These are phyloP conservation scores for Aspergillus leporis DNA, from an alignment of 495 filamentous ascomycete species.

Conservation along the genomic window DNA sequence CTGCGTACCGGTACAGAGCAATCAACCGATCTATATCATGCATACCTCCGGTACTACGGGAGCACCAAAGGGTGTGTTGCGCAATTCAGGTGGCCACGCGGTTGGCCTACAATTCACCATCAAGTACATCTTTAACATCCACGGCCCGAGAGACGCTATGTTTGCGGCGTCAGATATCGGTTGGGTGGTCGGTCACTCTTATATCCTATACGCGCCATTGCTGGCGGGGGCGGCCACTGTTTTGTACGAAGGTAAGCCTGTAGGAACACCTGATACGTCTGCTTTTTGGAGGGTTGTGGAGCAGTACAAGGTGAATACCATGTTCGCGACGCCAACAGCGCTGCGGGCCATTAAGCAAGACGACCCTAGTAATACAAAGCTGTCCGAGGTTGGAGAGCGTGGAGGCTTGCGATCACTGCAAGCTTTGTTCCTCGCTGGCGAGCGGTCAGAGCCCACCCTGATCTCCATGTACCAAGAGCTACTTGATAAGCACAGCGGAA, in stretches of 20 bases:
- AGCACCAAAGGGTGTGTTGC: conserved; percentile 92
- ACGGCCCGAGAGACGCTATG: conserved; percentile 68
- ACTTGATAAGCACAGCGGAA: conserved; percentile 22
- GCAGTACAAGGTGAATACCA: conserved; percentile 79
- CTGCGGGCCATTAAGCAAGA: conserved; percentile 81
- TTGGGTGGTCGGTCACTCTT: conserved; percentile 93
- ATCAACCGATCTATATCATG: conserved; percentile 86
- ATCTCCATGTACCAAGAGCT: conserved; percentile 57
- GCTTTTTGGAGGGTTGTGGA: conserved; percentile 92
- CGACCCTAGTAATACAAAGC: conserved; percentile 74
- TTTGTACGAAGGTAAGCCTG: conserved; percentile 88
- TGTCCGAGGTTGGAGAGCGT: conserved; percentile 74
- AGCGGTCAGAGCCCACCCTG: conserved; percentile 60
- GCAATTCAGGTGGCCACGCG: conserved; percentile 84
- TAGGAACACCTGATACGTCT: conserved; percentile 81
- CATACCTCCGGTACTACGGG: conserved; percentile 93
- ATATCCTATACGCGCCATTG: conserved; percentile 86
- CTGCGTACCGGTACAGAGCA: conserved; percentile 57
- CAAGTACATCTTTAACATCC: conserved; percentile 91
- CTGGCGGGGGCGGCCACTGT: conserved; percentile 84
- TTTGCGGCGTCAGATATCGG: conserved; percentile 92
- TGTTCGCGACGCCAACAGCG: conserved; percentile 89
- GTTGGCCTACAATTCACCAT: conserved; percentile 80
- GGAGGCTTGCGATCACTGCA: conserved; percentile 54
- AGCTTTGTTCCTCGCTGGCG: conserved; percentile 73